These are phyloP conservation scores for Xylaria sp. DNA, from an alignment of 2,329 filamentous ascomycete genomes.

Conservation along the genomic window DNA sequence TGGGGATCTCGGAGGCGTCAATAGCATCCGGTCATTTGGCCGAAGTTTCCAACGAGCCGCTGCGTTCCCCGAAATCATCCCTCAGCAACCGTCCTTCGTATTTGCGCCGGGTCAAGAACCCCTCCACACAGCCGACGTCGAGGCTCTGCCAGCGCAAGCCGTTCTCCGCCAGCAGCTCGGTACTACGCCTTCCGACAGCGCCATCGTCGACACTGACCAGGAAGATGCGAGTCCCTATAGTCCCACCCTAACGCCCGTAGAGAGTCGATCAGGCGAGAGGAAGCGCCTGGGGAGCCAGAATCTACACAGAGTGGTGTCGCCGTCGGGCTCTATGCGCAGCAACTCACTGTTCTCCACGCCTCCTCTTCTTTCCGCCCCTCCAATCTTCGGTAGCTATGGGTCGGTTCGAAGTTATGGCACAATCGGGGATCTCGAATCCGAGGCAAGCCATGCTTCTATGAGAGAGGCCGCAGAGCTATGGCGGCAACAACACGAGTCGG, in stretches of 20 bases:
- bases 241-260: slow-evolving; percentile 34
- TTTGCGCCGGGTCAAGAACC: slow-evolving; percentile 67
- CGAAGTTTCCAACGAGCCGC: slow-evolving; percentile 92
- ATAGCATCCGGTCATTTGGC: slow-evolving; percentile 94
- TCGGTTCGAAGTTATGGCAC: slow-evolving; percentile 68
- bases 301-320: slow-evolving; percentile 49
- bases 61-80: slow-evolving; percentile 87
- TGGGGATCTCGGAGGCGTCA: slow-evolving; percentile 84
- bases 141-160: slow-evolving; percentile 54
- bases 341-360: slow-evolving; percentile 68
- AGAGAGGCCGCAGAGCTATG: slow-evolving; percentile 63
- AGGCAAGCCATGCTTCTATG: slow-evolving; percentile 60
- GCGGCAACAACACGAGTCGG: slow-evolving; percentile 64
- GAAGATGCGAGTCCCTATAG: slow-evolving; percentile 45
- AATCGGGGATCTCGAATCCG: slow-evolving; percentile 61
- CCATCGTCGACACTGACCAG: slow-evolving; percentile 43
- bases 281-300: slow-evolving; percentile 60
- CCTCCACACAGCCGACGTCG: slow-evolving; percentile 54
- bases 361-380: slow-evolving; percentile 72
- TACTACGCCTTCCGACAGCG: slow-evolving; percentile 49
- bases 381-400: slow-evolving; percentile 77
- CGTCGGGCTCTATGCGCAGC: slow-evolving; percentile 50
- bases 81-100: slow-evolving; percentile 79
- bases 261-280: slow-evolving; percentile 52
- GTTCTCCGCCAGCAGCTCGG: slow-evolving; percentile 66